Conservation (phyloP, 2,329 filamentous ascomycete species). For the Monosporascus sp. region DNA sequence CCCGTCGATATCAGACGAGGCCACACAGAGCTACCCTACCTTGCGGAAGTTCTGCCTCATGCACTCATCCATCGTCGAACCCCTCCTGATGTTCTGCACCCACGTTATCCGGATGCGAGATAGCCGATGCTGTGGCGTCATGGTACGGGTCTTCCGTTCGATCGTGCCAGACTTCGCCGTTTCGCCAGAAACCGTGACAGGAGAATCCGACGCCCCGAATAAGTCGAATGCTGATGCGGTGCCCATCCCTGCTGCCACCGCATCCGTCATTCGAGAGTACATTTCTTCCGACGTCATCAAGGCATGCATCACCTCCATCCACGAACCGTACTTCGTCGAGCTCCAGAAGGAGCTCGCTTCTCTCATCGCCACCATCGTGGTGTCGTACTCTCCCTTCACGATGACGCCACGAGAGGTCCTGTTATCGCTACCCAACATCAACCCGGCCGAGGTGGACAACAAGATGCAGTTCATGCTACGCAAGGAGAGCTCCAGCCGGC, state of each 20-base stretch:
- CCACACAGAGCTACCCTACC: constrained; percentile 43
- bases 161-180: constrained; percentile 71
- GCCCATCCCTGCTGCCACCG: constrained; percentile 48
- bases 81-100: constrained; percentile 85
- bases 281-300: constrained; percentile 85
- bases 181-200: constrained; percentile 5
- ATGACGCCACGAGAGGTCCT: constrained; percentile 70
- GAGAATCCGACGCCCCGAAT: constrained; percentile 1
- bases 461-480: constrained; percentile 58
- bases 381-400: constrained; percentile 67
- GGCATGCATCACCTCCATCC: constrained; percentile 82
- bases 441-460: constrained; percentile 59
- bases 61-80: constrained; percentile 74
- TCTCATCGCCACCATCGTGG: constrained; percentile 80
- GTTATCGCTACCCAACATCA: constrained; percentile 74
- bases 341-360: constrained; percentile 87
- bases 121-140: constrained; percentile 79
- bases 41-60: constrained; percentile 80
- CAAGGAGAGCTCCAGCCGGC: constrained; percentile 58
- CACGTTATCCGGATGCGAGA: constrained; percentile 88
- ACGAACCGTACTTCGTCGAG: constrained; percentile 96
- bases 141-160: constrained; percentile 79
- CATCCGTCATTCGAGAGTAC: constrained; percentile 75
- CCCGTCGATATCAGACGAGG: constrained; percentile 14
- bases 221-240: constrained; percentile 30